Conservation (phyloP, 257 asterid species). For the Plectranthus barbatus region DNA sequence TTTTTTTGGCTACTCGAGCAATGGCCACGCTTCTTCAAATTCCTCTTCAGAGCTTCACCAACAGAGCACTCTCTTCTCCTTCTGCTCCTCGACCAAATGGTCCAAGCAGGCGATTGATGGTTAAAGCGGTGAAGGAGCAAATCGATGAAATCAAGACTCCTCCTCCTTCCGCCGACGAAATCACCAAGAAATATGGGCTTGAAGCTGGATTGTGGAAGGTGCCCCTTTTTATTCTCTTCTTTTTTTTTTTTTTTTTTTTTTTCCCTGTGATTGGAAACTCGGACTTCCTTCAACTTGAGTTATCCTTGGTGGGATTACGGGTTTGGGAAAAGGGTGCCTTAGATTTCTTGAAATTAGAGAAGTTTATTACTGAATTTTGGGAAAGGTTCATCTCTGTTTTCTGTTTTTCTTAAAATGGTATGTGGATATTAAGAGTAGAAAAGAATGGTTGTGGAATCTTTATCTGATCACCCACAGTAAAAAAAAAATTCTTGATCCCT, state of each 20-base stretch:
- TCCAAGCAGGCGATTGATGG: slow-evolving; percentile 26
- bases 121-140: slow-evolving; percentile 77
- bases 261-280: background rate
- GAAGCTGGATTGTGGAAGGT: slow-evolving; percentile 99
- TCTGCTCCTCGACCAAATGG: slow-evolving; percentile 3
- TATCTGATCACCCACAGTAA: background rate
- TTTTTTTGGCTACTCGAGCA: slow-evolving; percentile 4
- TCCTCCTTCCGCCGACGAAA: slow-evolving; percentile 64
- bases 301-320: background rate
- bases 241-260: background rate
- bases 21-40: slow-evolving; percentile 55
- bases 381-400: background rate
- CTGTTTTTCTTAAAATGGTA: background rate
- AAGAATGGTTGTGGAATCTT: no score
- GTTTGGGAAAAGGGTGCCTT: background rate
- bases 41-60: slow-evolving; percentile 26
- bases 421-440: no score
- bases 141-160: slow-evolving; percentile 52
- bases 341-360: background rate
- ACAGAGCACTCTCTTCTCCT: slow-evolving; percentile 10
- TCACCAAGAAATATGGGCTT: slow-evolving; percentile 78
- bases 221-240: background rate
- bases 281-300: no score
- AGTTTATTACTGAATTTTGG: background rate
- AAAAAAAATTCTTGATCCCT: background rate